Base-by-base conservation (phyloP, 2,329 filamentous ascomycete species). In the Calonectria pseudoturangicola region DNA sequence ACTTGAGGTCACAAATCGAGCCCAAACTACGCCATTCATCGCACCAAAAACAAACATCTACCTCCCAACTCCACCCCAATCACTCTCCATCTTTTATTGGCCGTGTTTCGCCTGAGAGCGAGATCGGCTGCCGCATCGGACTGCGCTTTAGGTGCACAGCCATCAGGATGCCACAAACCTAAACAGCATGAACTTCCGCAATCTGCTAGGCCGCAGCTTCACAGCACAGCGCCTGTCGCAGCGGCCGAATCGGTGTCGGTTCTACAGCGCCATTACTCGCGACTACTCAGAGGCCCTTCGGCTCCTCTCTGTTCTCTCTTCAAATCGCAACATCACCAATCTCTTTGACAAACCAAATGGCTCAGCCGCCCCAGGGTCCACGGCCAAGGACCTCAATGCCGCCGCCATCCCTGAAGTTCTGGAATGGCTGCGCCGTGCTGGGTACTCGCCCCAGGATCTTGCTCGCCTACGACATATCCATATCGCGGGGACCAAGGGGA, bases 401-500 rank as follows among this genome's bases (percentile, higher is more conserved):
- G 88, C 88, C 68, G 94, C 95, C 8, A 92, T 97, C 63, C 94
- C 94, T 0, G 95, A 98, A 82, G 96, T 97, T 90, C 86, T 92
- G 33, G 90, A 92, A 77, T 98, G 94, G 93, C 91, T 94, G 75
- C 87, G 85, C 56, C 93, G 93, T 73, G 92, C 94, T 68, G 95
- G 95, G 62, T 94, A 98, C 84, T 85, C 93, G 84, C 83, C 83
- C 1, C 67, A 78, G 0, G 85, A 87, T 75, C 85, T 90, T 30
- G 78, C 83, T 15, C 76, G 79, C 4, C 83, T 89, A 65, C 84
- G 84, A 18, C 89, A 88, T 76, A 91, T 98, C 73, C 96, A 98
- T 82, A 92, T 98, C 56, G 94, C 96, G 1, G 96, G 96, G 15
- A 98, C 96, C 5, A 98, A 98, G 83, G 96, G 96, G 73, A 98